These are phyloP conservation scores for Pinus albicaulis DNA, from an alignment of 75 land plant species.

Conservation along the genomic window DNA sequence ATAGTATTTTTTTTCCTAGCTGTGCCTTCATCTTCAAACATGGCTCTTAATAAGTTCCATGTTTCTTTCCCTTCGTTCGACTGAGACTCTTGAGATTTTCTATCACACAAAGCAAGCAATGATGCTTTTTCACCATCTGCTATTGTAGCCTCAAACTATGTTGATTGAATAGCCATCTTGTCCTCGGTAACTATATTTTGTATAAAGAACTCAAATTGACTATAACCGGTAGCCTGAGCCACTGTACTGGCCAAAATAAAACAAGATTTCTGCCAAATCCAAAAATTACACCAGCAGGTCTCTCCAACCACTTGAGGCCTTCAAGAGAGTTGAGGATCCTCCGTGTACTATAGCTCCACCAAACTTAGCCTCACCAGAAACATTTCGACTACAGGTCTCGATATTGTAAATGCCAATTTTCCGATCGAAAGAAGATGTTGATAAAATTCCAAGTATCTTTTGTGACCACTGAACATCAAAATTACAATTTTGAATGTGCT, in stretches of 20 bases:
- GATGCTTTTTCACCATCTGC: slow-evolving; percentile 69
- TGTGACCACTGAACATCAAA: no score
- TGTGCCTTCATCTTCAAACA: slow-evolving; percentile 91
- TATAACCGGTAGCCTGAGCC: slow-evolving; percentile 23
- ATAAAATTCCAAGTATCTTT: no score
- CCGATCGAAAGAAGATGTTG: no score
- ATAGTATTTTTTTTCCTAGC: slow-evolving; percentile 90
- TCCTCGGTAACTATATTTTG: slow-evolving; percentile 67
- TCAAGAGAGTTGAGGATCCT: slow-evolving; percentile 25
- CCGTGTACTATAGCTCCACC: no score
- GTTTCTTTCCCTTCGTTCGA: slow-evolving; percentile 84
- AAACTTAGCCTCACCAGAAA: no score
- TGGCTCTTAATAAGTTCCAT: slow-evolving; percentile 89
- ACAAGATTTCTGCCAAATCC: slow-evolving; percentile 98
- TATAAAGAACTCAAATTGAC: slow-evolving; percentile 64
- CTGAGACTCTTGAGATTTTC: slow-evolving; percentile 63
- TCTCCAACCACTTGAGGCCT: slow-evolving; percentile 96
- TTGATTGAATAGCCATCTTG: slow-evolving; percentile 67
- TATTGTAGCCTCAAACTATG: slow-evolving; percentile 85
- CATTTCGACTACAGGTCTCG: no score
- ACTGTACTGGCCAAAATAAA: slow-evolving; percentile 50
- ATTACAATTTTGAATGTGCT: no score
- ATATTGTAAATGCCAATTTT: no score
- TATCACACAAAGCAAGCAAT: slow-evolving; percentile 70
- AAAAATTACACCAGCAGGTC: slow-evolving; percentile 82